Evolutionary conservation across 768 basidiomycete species (phyloP).

Genomic region (Tricholoma hemisulphureum): DNA sequence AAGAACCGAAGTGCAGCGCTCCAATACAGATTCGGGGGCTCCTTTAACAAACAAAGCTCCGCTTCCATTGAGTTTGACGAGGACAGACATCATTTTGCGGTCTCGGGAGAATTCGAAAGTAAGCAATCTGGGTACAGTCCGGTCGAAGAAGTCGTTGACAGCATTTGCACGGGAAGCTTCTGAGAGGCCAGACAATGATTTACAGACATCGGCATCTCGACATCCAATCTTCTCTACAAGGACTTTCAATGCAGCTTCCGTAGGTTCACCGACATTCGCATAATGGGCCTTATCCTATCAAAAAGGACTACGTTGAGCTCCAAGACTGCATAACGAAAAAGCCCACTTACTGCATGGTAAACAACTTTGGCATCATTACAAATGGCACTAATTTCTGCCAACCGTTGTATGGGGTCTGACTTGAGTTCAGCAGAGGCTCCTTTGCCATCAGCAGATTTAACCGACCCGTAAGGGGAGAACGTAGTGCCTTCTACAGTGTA

Average conservation of each 20-base stretch:
- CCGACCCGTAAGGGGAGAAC: slow-evolving; percentile 79
- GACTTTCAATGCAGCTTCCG: slow-evolving; percentile 94
- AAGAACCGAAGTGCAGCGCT: slow-evolving; percentile 76
- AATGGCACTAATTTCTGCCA: slow-evolving; percentile 89
- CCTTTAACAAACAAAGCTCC: slow-evolving; percentile 94
- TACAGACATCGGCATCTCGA: slow-evolving; percentile 53
- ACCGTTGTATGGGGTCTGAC: slow-evolving; percentile 71
- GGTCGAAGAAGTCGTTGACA: slow-evolving; percentile 82
- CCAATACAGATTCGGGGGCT: slow-evolving; percentile 92
- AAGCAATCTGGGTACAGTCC: slow-evolving; percentile 71
- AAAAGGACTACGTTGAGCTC: not conserved
- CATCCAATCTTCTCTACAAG: slow-evolving; percentile 93
- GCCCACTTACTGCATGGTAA: slow-evolving; percentile 63
- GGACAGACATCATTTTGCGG: slow-evolving; percentile 99
- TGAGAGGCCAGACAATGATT: slow-evolving; percentile 56
- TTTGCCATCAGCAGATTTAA: slow-evolving; percentile 68
- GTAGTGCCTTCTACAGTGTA: slow-evolving; percentile 90
- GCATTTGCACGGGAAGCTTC: slow-evolving; percentile 71
- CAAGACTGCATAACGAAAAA: not conserved
- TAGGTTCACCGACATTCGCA: slow-evolving; percentile 90
- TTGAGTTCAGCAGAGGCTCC: slow-evolving; percentile 52
- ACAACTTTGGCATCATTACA: slow-evolving; percentile 94
- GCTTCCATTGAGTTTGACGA: slow-evolving; percentile 64
- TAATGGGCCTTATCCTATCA: slow-evolving; percentile 76
- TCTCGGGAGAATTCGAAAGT: slow-evolving; percentile 99